Percentiles rank a stretch among this genome's conserved stretches.
Evolutionary conservation across 345 rosid genomes (phyloP).

Genomic region (Syzygium jambos): DNA sequence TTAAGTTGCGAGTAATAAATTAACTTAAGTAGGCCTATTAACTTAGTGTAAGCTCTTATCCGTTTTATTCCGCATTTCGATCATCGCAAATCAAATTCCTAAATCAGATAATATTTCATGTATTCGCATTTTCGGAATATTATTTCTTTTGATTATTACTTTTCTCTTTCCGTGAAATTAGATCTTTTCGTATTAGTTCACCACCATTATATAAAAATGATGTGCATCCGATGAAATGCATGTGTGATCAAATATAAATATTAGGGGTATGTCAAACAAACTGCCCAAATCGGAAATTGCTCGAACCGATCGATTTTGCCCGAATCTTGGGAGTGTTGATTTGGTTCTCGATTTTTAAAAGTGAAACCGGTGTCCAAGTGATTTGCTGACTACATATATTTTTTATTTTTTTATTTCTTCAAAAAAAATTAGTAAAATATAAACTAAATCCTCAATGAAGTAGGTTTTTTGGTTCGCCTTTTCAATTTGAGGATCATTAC

Average conservation of each 20-base stretch:
- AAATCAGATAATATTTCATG: not conserved
- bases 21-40: not conserved
- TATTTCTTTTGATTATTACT: not conserved
- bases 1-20: not conserved
- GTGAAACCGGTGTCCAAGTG: too few relatives aligned
- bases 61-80: not conserved
- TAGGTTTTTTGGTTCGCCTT: too few relatives aligned
- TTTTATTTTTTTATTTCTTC: too few relatives aligned
- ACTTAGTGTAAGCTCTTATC: not conserved
- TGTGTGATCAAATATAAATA: not conserved
- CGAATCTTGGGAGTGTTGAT: too few relatives aligned
- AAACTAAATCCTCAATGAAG: too few relatives aligned
- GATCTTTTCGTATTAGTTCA: not conserved
- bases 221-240: not conserved
- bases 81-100: not conserved
- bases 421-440: too few relatives aligned
- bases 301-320: too few relatives aligned
- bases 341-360: too few relatives aligned
- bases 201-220: not conserved
- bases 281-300: too few relatives aligned
- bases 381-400: too few relatives aligned
- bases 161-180: not conserved
- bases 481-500: too few relatives aligned
- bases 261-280: too few relatives aligned
- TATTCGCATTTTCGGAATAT: not conserved